Conservation (phyloP, 2,329 filamentous ascomycete genomes). For the Fusarium mexicanum region DNA sequence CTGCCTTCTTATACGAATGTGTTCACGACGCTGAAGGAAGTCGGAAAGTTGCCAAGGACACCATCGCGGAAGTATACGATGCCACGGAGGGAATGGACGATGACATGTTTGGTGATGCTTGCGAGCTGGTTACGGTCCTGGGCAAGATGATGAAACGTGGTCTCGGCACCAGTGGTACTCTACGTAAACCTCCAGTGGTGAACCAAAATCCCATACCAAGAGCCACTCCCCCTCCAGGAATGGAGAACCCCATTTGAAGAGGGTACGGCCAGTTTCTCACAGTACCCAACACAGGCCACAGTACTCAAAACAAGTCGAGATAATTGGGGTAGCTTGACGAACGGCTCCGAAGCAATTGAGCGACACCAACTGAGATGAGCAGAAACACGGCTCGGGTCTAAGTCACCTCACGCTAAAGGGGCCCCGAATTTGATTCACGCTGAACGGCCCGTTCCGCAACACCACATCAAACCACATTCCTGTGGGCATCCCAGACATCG, state of each 20-base stretch:
- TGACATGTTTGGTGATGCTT: slow-evolving; percentile 92
- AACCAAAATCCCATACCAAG: slow-evolving; percentile 22
- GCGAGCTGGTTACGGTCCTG: slow-evolving; percentile 84
- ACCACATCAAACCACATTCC: slow-evolving; percentile 1
- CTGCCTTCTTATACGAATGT: slow-evolving; percentile 94
- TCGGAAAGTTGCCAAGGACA: slow-evolving; percentile 79
- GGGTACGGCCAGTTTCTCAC: background rate
- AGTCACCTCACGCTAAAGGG: slow-evolving; percentile 3
- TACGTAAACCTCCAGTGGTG: slow-evolving; percentile 45
- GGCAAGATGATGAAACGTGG: slow-evolving; percentile 90
- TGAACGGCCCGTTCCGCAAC: slow-evolving; percentile 38
- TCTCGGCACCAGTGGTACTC: slow-evolving; percentile 53
- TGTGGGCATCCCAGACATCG: slow-evolving; percentile 32
- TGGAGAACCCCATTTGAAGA: slow-evolving; percentile 56
- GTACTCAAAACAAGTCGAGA: background rate
- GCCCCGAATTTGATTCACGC: slow-evolving; percentile 23
- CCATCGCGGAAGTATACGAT: slow-evolving; percentile 91
- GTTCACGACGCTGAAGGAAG: slow-evolving; percentile 82
- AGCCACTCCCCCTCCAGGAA: slow-evolving; percentile 48
- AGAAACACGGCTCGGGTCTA: background rate
- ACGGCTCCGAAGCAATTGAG: background rate
- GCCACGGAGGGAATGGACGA: slow-evolving; percentile 93
- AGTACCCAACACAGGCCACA: background rate
- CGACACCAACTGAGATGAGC: slow-evolving; percentile 4
- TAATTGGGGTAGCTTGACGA: background rate